Base-by-base conservation (phyloP, 2,329 filamentous ascomycete species). In the Rhytidhysteron rufulum region DNA sequence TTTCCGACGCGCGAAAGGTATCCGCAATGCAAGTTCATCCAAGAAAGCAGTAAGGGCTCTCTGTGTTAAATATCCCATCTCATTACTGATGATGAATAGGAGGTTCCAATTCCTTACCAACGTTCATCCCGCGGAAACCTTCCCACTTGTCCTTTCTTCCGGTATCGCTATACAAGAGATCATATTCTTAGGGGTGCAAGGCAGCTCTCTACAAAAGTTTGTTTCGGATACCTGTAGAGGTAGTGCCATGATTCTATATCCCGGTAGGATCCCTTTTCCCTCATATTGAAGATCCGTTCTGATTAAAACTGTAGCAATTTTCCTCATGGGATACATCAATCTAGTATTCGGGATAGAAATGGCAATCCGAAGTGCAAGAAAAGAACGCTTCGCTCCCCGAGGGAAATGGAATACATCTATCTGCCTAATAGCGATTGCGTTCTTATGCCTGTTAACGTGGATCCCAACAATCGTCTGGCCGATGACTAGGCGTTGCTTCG, bases 311-410 rank as follows among this genome's bases (percentile, higher is more conserved):
- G 5, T 41, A 85, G 83, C 79, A 6, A 71, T 85, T 25, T 85
- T 86, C 52, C 72, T 86, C 38, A 74, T 80, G 7, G 82, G 82
- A 19, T 84, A 76, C 46, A 74, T 82, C 22, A 82, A 85, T 49
- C 54, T 85, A 16, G 71, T 84, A 13, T 85, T 86, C 49, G 79
- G 78, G 11, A 47, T 83, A 42, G 83, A 87, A 58, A 73, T 77
- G 24, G 69, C 78, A 0, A 52, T 79, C 13, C 72, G 83, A 49
- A 75, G 78, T 9, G 58, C 83, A 19, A 72, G 68, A 48, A 68
- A 64, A 33, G 69, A 70, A 33, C 74, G 80, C 2, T 85, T 86
- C 48, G 72, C 75, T 4, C 67, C 74, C 1, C 73, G 79, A 42
- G 71, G 75, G 20, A 80, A 74, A 57, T 85, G 80, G 74, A 77